Percentiles rank a stretch among this genome's conserved stretches.
These are phyloP conservation scores for Eimeria falciformis DNA, from an alignment of 169 alveolate species.

Conservation along the genomic window DNA sequence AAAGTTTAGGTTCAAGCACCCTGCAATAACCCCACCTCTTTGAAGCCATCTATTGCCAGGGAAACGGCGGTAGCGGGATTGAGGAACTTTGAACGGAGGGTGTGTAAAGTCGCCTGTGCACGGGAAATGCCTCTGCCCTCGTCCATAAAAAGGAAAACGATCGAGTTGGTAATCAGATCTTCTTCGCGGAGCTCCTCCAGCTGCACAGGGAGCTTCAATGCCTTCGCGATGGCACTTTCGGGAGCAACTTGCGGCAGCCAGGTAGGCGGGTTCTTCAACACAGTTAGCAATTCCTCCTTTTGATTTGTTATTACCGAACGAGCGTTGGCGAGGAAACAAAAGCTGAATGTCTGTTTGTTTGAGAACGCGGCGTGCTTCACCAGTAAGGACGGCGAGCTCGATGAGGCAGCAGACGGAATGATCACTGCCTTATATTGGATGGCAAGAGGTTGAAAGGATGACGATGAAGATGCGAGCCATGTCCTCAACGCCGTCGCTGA, in stretches of 20 bases:
- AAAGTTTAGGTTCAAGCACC: too few species aligned
- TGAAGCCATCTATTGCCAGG: slow-evolving; percentile 38
- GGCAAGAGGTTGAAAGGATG: slow-evolving; percentile 40
- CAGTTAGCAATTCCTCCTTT: slow-evolving; percentile 25
- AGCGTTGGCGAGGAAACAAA: slow-evolving; percentile 45
- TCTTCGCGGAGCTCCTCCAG: slow-evolving; percentile 4
- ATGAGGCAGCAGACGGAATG: slow-evolving; percentile 56
- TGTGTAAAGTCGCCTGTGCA: slow-evolving; percentile 18
- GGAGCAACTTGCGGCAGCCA: slow-evolving; percentile 5
- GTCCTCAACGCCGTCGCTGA: slow-evolving; percentile 52
- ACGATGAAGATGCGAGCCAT: slow-evolving; percentile 47
- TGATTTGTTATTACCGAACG: slow-evolving; percentile 4
- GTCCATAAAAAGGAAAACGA: slow-evolving; percentile 44
- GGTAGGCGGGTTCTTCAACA: slow-evolving; percentile 39
- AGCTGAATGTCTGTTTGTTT: slow-evolving; percentile 26
- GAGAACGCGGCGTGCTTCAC: slow-evolving; percentile 58
- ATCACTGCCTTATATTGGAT: slow-evolving; percentile 66
- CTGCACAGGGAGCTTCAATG: slow-evolving; percentile 50
- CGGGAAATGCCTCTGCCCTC: slow-evolving; percentile 71
- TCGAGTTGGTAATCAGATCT: not conserved
- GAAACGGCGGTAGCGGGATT: slow-evolving; percentile 40
- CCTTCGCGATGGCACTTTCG: slow-evolving; percentile 24
- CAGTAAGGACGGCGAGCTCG: slow-evolving; percentile 44
- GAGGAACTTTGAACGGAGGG: slow-evolving; percentile 41
- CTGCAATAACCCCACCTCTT: slow-evolving; percentile 6